Percentiles rank a stretch among this genome's conserved stretches.
Evolutionary conservation across 345 rosid species (phyloP).

Genomic region (Populus ilicifolia): DNA sequence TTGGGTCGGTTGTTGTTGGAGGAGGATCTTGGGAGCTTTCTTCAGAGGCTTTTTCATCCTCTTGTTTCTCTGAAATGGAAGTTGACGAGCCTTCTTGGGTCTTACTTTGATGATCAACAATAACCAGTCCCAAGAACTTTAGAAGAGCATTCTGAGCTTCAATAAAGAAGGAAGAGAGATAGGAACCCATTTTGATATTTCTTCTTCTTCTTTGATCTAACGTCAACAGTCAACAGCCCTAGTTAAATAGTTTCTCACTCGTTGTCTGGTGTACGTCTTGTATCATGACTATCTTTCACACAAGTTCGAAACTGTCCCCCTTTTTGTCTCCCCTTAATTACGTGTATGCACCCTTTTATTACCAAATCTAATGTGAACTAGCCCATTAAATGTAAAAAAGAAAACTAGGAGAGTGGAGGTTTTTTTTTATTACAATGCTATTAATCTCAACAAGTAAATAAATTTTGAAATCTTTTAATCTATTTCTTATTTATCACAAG

Average conservation of each 20-base stretch:
- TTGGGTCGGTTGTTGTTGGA: not conserved
- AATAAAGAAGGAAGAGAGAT: not conserved
- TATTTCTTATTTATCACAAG: no score
- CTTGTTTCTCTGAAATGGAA: not conserved
- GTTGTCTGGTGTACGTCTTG: not conserved
- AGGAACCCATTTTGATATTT: not conserved
- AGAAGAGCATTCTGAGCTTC: not conserved
- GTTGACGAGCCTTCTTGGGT: not conserved
- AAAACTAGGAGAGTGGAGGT: no score
- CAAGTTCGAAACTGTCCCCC: not conserved
- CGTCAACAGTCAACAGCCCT: not conserved
- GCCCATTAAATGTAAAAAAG: no score
- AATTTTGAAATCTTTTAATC: no score
- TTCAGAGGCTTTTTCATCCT: not conserved
- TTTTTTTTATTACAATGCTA: no score
- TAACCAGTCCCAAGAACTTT: not conserved
- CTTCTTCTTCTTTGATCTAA: not conserved
- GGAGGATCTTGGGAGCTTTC: not conserved
- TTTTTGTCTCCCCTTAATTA: not conserved
- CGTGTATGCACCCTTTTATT: not conserved
- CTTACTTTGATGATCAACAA: not conserved
- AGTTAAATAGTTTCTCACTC: not conserved
- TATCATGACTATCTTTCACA: not conserved
- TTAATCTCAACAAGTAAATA: no score
- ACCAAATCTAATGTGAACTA: not conserved